Conservation (phyloP, 1,139 yeast species). For the Debaryomyces udenii region DNA sequence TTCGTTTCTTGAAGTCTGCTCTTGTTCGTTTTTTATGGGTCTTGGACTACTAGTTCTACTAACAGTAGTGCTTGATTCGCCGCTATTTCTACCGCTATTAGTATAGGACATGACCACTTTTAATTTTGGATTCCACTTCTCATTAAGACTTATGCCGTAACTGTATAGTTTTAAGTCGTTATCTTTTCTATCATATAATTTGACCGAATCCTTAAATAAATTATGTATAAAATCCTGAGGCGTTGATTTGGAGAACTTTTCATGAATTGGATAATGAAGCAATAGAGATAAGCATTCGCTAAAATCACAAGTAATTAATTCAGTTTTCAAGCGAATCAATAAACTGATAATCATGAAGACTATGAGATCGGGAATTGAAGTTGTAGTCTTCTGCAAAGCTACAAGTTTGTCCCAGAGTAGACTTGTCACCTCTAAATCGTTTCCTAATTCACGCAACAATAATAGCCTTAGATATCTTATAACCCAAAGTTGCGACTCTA, state of each 20-base stretch:
- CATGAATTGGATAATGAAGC: conserved; percentile 56
- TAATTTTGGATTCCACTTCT: conserved; percentile 39
- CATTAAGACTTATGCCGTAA: conserved; percentile 39
- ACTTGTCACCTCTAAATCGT: conserved; percentile 42
- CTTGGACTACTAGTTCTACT: conserved; percentile 18
- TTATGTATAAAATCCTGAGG: conserved; percentile 25
- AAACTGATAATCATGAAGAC: conserved; percentile 55
- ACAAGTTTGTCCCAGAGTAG: conserved; percentile 63
- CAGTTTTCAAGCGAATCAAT: conserved; percentile 52
- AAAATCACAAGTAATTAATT: conserved; percentile 57
- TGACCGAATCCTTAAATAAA: conserved; percentile 35
- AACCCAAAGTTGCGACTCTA: conserved; percentile 69
- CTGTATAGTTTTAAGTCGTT: conserved; percentile 47
- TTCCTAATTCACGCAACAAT: conserved; percentile 61
- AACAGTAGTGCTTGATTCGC: conserved; percentile 19
- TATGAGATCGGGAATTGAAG: conserved; percentile 40
- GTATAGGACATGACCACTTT: conserved; percentile 37
- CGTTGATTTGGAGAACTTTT: conserved; percentile 17
- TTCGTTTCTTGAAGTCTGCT: conserved; percentile 25
- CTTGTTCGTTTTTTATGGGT: conserved; percentile 9
- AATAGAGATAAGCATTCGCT: conserved; percentile 62
- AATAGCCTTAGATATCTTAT: conserved; percentile 64
- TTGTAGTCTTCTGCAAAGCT: conserved; percentile 27
- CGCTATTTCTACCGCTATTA: conserved; percentile 22
- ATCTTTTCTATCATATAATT: conserved; percentile 30